Conservation (phyloP, 2,329 filamentous ascomycete species). For the Colletotrichum scovillei region DNA sequence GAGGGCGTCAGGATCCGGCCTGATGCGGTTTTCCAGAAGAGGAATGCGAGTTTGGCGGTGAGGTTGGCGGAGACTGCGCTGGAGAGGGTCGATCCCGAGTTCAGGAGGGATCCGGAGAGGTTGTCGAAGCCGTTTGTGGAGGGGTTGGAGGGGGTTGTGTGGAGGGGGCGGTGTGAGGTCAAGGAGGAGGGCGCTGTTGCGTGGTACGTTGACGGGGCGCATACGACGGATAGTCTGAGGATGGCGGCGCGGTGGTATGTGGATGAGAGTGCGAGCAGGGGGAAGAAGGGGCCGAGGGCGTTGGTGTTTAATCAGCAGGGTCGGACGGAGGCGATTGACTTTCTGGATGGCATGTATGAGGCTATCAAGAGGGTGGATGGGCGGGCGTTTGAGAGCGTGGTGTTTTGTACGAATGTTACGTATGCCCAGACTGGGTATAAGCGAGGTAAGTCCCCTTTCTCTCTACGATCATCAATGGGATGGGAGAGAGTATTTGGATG, state of each 20-base stretch:
- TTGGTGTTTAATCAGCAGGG: constrained; percentile 93
- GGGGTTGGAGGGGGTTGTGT: constrained; percentile 74
- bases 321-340: constrained; percentile 59
- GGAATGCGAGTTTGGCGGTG: constrained; percentile 68
- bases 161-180: constrained; percentile 84
- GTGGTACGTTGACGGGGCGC: constrained; percentile 90
- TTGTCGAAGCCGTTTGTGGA: constrained; percentile 67
- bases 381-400: constrained; percentile 73
- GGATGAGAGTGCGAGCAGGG: constrained; percentile 62
- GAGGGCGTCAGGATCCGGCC: constrained; percentile 57
- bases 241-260: constrained; percentile 84
- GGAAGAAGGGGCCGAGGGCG: constrained; percentile 39
- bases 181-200: constrained; percentile 51
- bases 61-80: constrained; percentile 63
- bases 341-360: constrained; percentile 63
- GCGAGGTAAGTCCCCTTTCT: constrained; percentile 39
- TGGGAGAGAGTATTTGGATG: not conserved
- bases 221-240: constrained; percentile 85
- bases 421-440: constrained; percentile 63
- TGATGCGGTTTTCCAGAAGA: constrained; percentile 66
- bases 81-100: constrained; percentile 48
- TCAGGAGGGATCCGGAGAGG: not conserved
- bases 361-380: constrained; percentile 57
- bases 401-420: constrained; percentile 87
- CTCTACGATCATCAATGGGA: too few relatives aligned